Base-by-base conservation (phyloP, 1,284 basidiomycete genomes). In the Takashimella tepidaria region DNA sequence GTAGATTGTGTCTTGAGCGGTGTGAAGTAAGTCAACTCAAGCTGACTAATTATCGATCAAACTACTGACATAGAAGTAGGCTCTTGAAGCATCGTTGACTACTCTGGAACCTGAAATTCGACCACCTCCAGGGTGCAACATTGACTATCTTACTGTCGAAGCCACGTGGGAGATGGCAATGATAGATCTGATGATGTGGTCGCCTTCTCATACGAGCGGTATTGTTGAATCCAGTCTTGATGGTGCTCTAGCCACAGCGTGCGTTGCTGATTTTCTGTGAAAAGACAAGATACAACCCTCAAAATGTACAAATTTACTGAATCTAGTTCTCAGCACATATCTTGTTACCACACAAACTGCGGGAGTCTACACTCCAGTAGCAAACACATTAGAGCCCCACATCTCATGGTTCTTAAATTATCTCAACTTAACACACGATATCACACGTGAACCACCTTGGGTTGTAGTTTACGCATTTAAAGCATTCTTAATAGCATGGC, bases 101-200 rank as follows among this genome's bases (percentile, higher is more conserved):
- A 49, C 51, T 3, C 26, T 63, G 1, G 65, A 62, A 45, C 54
- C 58, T 8, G 26, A 42, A 13, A 45, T 63, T 21, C 24, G 51
- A 41, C 3, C 45, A n/a, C 13, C 23, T 20, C 12, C 41, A n/a
- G 6, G 45, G n/a, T 22, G 47, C 37, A 8, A 40, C 41, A 11
- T 8, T 16, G 16, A 37, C 31, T 37, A 37, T 16, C 31, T 37
- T 16, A 37, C 8, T 37, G 31, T 37, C 4, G 56, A 66, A 46
- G 64, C 65, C 4, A 63, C 57, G 20, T 67, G 64, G 67, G 56
- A 56, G 16, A 63, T 64, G 53, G 47, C 56, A 11, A 67, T 67
- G 61, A 57, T 67, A 11, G 67, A 69, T 50, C 53, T 64, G 23
- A 50, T 69, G 3, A 49, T 59, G 3, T 69, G 67, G 67, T 59